Evolutionary conservation across 805 yeast species (phyloP), one percentile per base, ranked within the genome.

Genomic region (Wilhelminamyces savonicus): DNA sequence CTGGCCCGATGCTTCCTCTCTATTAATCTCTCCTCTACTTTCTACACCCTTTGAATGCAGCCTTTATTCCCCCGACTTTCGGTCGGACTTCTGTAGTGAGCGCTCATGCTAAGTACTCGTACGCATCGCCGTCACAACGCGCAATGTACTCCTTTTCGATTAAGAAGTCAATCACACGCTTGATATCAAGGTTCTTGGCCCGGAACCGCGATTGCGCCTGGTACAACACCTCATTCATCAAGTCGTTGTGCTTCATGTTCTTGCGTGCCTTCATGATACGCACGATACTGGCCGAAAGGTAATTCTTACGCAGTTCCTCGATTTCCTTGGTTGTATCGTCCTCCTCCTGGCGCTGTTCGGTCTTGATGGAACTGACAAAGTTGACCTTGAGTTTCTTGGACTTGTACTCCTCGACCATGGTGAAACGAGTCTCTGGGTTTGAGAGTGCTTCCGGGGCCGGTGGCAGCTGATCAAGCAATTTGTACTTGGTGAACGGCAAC

Each of bases 201-300:
- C 72, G 76, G 66, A 92, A 90, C 44, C 97, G 71, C 28, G 75
- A 66, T 41, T 78, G 78, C 3, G 95, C 76, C 52, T 86, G 95
- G 36, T 84, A 82, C 45, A 85, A 78, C 24, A 88, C 90, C 54
- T 90, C 97, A 44, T 82, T 84, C 24, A 87, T 78, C 46, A 90
- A 69, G 32, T 78, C 79, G 28, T 79, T 82, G 52, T 88, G 97
- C 40, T 76, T 75, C 45, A 85, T 65, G 25, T 68, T 69, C 54
- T 87, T 83, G 50, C 96, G 73, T 1, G 96, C 88, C 63, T 90
- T 90, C 97, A 90, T 92, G 50, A 90, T 84, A 47, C 98, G 74
- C 23, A 90, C 97, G 58, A 92, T 86, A 48, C 95, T 84, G 2
- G 97, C 96, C 50, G 86, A 84, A 45, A 92, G 66, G 59, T 79